These are phyloP conservation scores for Trichoderma gracile DNA, from an alignment of 2,329 filamentous ascomycete species.

Conservation along the genomic window DNA sequence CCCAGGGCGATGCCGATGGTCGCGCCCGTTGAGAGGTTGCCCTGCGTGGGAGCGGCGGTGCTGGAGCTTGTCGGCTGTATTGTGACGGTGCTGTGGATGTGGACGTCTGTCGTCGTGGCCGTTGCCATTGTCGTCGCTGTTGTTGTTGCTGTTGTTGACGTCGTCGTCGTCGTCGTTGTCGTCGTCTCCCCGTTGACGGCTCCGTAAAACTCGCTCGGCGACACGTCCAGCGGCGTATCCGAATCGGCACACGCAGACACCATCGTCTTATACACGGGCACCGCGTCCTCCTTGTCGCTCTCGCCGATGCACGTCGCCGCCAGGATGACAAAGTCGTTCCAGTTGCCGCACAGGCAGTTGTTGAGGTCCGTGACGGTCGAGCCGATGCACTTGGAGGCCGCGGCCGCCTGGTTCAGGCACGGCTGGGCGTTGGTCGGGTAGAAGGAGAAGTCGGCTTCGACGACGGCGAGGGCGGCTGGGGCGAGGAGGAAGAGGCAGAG, in stretches of 20 bases:
- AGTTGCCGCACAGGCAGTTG: constrained; percentile 52
- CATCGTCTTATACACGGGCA: constrained; percentile 48
- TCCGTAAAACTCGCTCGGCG: constrained; percentile 36
- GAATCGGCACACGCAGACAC: constrained; percentile 46
- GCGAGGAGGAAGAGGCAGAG: constrained; percentile 32
- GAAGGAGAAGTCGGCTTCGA: constrained; percentile 39
- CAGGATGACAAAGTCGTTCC: constrained; percentile 50
- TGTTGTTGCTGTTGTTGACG: constrained; percentile 21
- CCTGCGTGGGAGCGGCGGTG: constrained; percentile 7
- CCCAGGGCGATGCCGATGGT: constrained; percentile 47
- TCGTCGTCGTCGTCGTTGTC: constrained; percentile 19
- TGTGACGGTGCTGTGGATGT: constrained; percentile 15
- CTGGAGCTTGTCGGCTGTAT: constrained; percentile 25
- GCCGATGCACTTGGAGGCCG: constrained; percentile 45
- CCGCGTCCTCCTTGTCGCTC: constrained; percentile 39
- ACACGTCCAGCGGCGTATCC: constrained; percentile 46
- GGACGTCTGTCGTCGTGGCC: neutral
- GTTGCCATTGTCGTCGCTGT: neutral
- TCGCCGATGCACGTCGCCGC: constrained; percentile 49
- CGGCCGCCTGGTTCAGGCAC: constrained; percentile 48
- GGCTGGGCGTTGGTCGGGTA: constrained; percentile 38
- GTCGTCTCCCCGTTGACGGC: constrained; percentile 7
- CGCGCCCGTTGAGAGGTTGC: constrained; percentile 39
- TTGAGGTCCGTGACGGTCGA: constrained; percentile 46
- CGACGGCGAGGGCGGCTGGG: constrained; percentile 28